phyloP scores from a whole-genome alignment of 495 filamentous ascomycete genomes.

The Xylaria palmicola region DNA sequence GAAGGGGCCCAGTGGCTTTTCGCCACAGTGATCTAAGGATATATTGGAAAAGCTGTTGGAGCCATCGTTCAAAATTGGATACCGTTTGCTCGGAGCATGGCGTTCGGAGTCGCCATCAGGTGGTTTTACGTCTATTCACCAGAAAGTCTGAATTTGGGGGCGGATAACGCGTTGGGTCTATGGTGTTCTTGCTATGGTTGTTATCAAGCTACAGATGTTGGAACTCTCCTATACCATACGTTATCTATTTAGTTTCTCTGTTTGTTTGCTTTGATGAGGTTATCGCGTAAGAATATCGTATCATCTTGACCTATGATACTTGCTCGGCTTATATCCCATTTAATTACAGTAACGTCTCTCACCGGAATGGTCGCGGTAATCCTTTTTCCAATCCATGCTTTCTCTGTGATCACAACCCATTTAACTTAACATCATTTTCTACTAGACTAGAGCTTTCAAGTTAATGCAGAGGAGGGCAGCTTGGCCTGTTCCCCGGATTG shows the following conservation, averaged over 20 bases:
- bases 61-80: no score
- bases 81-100: not conserved
- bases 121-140: not conserved
- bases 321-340: no score
- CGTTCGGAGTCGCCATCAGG: not conserved
- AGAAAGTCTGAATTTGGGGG: not conserved
- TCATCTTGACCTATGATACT: no score
- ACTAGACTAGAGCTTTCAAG: no score
- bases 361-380: no score
- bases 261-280: not conserved
- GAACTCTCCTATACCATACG: not conserved
- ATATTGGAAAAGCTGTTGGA: no score
- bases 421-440: no score
- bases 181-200: not conserved
- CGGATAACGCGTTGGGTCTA: not conserved
- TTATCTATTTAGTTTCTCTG: not conserved
- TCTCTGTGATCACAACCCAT: no score
- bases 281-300: not conserved
- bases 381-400: no score
- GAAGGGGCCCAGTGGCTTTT: conserved; percentile 53
- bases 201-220: not conserved
- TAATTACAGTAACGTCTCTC: no score
- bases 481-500: no score
- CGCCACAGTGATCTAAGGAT: conserved; percentile 9
- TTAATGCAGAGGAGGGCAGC: no score